A percentile compares a stretch with the other conserved stretches of the same genome.
phyloP scores from a whole-genome alignment of 495 filamentous ascomycete genomes.

The Mytilinidion resinicola region DNA sequence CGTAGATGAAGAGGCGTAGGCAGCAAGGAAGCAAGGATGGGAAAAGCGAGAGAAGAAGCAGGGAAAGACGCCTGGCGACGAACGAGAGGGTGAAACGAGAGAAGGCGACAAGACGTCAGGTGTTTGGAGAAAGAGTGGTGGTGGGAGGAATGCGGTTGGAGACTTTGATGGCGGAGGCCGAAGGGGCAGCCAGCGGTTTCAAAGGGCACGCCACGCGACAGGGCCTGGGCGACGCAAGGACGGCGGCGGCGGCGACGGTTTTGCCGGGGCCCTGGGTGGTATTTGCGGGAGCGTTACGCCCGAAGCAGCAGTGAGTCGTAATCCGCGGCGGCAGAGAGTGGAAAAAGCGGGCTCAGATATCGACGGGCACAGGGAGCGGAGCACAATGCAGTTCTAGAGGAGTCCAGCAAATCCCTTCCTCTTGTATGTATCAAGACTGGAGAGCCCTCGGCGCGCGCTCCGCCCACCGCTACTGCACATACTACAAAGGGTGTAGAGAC shows the following conservation, averaged over 20 bases:
- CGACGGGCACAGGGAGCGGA: background rate
- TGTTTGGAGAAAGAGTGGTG: constrained; percentile 1
- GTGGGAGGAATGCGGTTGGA: background rate
- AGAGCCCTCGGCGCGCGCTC: background rate
- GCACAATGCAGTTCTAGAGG: background rate
- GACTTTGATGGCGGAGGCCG: background rate
- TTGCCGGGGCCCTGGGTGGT: background rate
- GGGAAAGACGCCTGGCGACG: background rate
- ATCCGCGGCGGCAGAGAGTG: background rate
- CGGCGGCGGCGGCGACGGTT: background rate
- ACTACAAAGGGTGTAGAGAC: too few species aligned
- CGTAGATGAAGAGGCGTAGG: background rate
- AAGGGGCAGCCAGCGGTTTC: background rate
- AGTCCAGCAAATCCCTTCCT: constrained; percentile 3
- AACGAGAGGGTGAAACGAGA: constrained; percentile 5
- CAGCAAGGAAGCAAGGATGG: background rate
- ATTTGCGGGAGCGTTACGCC: background rate
- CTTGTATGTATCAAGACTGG: background rate
- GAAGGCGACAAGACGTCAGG: background rate
- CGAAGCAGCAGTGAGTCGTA: background rate
- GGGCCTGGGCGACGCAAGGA: constrained; percentile 1
- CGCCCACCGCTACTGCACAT: background rate
- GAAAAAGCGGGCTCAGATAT: background rate
- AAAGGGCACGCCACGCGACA: background rate
- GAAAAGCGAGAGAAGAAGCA: background rate